phyloP scores from a whole-genome alignment of 352 stramenopile species.

The Blastocystis sp. region DNA sequence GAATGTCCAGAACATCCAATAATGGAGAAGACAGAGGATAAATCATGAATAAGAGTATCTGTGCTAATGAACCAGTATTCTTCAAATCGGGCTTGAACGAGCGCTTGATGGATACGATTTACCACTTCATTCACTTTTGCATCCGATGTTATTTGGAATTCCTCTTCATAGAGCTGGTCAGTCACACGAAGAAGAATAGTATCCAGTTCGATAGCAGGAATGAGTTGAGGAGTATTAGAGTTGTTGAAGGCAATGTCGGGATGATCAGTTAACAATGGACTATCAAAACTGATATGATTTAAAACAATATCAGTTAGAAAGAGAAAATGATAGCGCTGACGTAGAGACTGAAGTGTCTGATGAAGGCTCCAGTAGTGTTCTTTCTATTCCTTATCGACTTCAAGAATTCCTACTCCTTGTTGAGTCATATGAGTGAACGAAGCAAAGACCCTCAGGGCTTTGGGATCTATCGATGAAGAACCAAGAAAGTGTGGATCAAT shows the following conservation, averaged over 20 bases:
- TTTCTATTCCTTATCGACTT: background rate
- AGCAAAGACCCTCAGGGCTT: background rate
- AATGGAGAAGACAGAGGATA: slow-evolving; percentile 33
- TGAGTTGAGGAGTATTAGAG: slow-evolving; percentile 55
- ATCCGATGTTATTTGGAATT: slow-evolving; percentile 1
- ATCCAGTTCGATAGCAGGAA: slow-evolving; percentile 62
- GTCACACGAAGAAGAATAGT: background rate
- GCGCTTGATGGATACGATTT: background rate
- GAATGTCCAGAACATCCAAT: background rate
- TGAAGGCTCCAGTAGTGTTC: slow-evolving; percentile 6
- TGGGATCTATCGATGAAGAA: background rate
- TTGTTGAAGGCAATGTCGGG: slow-evolving; percentile 54
- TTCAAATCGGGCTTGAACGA: background rate
- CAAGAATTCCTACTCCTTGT: background rate
- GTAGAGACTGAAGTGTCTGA: background rate
- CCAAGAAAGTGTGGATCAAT: slow-evolving; percentile 34
- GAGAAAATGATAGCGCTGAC: slow-evolving; percentile 7
- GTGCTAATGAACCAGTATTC: slow-evolving; percentile 60
- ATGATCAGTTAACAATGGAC: slow-evolving; percentile 12
- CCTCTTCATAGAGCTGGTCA: background rate
- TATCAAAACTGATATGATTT: slow-evolving; percentile 63
- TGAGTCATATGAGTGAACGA: background rate
- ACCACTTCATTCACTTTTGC: background rate
- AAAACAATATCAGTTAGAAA: slow-evolving; percentile 63
- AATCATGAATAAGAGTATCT: background rate